These are phyloP conservation scores for Pyronema domesticum DNA, from an alignment of 495 filamentous ascomycete species.

Conservation along the genomic window DNA sequence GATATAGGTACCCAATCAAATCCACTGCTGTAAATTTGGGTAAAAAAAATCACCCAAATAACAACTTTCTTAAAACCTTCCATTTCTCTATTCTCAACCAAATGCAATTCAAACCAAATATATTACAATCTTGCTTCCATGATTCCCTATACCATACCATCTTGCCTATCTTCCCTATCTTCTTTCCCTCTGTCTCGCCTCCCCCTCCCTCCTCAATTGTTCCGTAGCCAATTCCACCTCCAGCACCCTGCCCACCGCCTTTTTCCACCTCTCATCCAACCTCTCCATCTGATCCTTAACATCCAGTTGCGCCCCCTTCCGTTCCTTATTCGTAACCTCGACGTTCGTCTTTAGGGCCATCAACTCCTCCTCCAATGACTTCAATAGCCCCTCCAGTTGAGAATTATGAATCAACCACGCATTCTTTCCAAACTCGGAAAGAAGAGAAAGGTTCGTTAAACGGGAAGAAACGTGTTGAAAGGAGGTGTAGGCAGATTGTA, in stretches of 20 bases:
- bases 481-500: slow-evolving; percentile 39
- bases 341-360: slow-evolving; percentile 41
- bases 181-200: slow-evolving; percentile 28
- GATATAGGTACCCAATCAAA: no score
- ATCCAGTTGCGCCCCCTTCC: slow-evolving; percentile 52
- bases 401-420: slow-evolving; percentile 77
- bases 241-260: slow-evolving; percentile 49
- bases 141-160: no score
- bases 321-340: slow-evolving; percentile 50
- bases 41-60: no score
- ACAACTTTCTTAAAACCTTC: no score
- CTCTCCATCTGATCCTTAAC: slow-evolving; percentile 47
- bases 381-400: slow-evolving; percentile 54
- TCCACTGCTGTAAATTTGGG: no score
- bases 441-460: slow-evolving; percentile 49
- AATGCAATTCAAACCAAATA: no score
- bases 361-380: slow-evolving; percentile 59
- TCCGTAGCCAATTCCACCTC: slow-evolving; percentile 65
- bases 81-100: no score
- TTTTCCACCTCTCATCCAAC: slow-evolving; percentile 56
- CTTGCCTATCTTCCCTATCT: not conserved
- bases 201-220: slow-evolving; percentile 42
- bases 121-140: no score
- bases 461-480: slow-evolving; percentile 49
- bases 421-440: slow-evolving; percentile 71